Evolutionary conservation across 2,329 filamentous ascomycete species (phyloP), one percentile per base, ranked within the genome.

Genomic region (Hypoxylon sp.): DNA sequence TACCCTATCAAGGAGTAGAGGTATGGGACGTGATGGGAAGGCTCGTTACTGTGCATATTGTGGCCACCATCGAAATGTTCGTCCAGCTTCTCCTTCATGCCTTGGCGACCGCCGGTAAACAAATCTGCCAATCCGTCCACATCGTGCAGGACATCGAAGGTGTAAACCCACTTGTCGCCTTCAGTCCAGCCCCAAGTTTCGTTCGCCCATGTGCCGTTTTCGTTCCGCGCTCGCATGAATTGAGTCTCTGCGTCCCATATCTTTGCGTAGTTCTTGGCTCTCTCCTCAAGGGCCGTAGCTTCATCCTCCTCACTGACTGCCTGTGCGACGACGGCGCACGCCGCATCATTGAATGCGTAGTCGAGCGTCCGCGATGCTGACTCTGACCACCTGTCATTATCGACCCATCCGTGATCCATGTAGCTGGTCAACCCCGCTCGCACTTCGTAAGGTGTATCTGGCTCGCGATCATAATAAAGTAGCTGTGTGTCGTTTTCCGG

Each of bases 151-250:
- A 84, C 82, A 50, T 83, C 80, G 68, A 85, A 84, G 0, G 82
- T 83, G 70, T 85, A 85, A n/a, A 83, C 81, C 82, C 82, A 84
- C 51, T 82, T 78, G 67, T 84, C 82, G 13, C 82, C 83, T 72
- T 84, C 83, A 0, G 82, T 83, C 82, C 82, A 85, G 32, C 83
- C 83, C 77, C 81, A 82, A 1, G 78, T 77, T 1, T 74, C 74
- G 38, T 80, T 76, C 0, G 82, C 82, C 79, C 81, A 85, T 0
- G 80, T 79, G 5, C 82, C 81, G 67, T 85, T 84, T 11, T 72
- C 76, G 67, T 85, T 85, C 21, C 79, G 80, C 6, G 82, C 80
- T 66, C 82, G 80, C 82, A 84, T 84, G 69, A 84, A 84, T 19
- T 80, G 73, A 0, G 81, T 83, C 2, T 78, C 73, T 25, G 75